phyloP scores from a whole-genome alignment of 2,329 filamentous ascomycete genomes.

The Phaeosphaeriaceae sp. region DNA sequence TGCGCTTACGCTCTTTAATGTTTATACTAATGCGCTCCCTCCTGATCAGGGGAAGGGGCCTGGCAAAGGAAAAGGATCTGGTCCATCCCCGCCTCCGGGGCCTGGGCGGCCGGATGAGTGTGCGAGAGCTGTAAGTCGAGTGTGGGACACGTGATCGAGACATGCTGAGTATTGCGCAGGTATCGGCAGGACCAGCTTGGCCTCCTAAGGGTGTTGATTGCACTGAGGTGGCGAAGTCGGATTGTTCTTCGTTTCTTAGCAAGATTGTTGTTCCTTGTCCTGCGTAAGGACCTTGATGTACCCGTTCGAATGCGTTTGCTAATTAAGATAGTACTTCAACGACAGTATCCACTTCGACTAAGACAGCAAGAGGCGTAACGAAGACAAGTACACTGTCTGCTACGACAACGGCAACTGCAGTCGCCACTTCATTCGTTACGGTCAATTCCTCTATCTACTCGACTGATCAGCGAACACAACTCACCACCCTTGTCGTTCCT shows the following conservation, averaged over 20 bases:
- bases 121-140: not conserved
- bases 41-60: not conserved
- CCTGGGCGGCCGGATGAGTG: not conserved
- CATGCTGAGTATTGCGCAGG: not conserved
- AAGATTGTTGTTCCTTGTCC: not conserved
- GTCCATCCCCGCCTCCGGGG: not conserved
- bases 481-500: not conserved
- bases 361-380: not conserved
- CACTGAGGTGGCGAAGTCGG: not conserved
- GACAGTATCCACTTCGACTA: not conserved
- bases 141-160: not conserved
- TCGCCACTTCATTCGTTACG: not conserved
- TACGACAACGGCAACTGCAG: not conserved
- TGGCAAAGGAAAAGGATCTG: not conserved
- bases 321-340: not conserved
- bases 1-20: not conserved
- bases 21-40: not conserved
- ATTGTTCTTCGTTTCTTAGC: slow-evolving; percentile 2
- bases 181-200: not conserved
- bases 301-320: not conserved
- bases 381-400: not conserved
- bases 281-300: not conserved
- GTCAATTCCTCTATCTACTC: not conserved
- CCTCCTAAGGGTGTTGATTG: not conserved
- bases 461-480: not conserved